A percentile compares a stretch with the other conserved stretches of the same genome.
Evolutionary conservation across 257 asterid genomes (phyloP).

Genomic region (Gynochthodes officinalis): DNA sequence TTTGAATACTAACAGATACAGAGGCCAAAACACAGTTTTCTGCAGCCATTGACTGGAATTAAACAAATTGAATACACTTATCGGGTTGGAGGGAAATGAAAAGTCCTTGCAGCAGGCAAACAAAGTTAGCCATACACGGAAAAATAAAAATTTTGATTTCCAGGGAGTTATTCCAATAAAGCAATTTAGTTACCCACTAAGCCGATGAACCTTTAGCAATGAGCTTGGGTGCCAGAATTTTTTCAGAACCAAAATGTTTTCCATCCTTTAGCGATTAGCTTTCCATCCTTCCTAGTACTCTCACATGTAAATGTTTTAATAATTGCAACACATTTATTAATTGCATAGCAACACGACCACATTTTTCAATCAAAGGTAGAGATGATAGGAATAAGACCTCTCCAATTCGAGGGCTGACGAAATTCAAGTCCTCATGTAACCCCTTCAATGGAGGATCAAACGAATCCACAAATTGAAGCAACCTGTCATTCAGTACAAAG

Average conservation of each 20-base stretch:
- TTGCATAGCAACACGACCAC: not conserved
- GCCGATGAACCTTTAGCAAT: not conserved
- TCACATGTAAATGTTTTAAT: too few species aligned
- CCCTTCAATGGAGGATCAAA: slow-evolving; percentile 98
- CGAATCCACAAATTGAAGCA: slow-evolving; percentile 88
- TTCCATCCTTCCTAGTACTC: not conserved
- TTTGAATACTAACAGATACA: not conserved
- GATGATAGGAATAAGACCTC: slow-evolving; percentile 52
- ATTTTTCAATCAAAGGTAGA: slow-evolving; percentile 10
- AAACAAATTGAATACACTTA: not conserved
- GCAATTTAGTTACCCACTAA: not conserved
- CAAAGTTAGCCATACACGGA: not conserved
- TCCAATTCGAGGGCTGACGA: slow-evolving; percentile 99
- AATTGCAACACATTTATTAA: too few species aligned
- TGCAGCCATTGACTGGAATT: not conserved
- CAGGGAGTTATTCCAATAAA: not conserved
- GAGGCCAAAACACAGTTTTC: not conserved
- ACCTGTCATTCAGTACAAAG: slow-evolving; percentile 46
- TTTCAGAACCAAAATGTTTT: not conserved
- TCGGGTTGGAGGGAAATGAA: not conserved
- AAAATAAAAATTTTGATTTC: too few species aligned
- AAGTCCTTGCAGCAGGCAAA: not conserved
- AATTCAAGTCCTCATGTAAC: slow-evolving; percentile 95
- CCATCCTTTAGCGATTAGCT: too few species aligned
- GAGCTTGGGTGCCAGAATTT: not conserved